Conservation (phyloP, 495 filamentous ascomycete species). For the Penicillium samsonianum region DNA sequence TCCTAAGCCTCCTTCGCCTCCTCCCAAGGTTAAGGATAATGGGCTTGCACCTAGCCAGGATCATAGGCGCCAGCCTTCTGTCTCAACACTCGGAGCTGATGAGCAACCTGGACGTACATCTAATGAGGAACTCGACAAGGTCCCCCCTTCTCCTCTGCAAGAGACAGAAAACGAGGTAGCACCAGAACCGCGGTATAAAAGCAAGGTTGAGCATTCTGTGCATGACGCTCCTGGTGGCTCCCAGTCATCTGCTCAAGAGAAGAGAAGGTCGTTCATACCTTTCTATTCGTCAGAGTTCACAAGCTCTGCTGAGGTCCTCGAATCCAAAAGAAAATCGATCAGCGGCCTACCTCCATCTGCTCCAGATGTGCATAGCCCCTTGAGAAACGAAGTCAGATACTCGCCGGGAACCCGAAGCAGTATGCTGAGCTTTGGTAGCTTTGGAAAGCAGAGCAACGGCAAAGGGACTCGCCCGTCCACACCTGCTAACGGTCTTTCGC, state of each 20-base stretch:
- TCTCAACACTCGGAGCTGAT: slow-evolving; percentile 27
- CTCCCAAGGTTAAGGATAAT: neutral
- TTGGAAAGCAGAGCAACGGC: slow-evolving; percentile 24
- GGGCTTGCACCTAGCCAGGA: neutral
- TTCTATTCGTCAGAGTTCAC: slow-evolving; percentile 3
- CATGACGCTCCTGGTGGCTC: slow-evolving; percentile 6
- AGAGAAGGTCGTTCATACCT: neutral
- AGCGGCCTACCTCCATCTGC: slow-evolving; percentile 23
- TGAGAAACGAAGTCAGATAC: slow-evolving; percentile 33
- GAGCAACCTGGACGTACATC: slow-evolving; percentile 1
- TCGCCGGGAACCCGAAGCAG: slow-evolving; percentile 30
- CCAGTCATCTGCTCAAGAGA: slow-evolving; percentile 8
- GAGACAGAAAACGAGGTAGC: neutral
- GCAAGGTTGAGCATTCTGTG: neutral
- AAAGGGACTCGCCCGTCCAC: slow-evolving; percentile 28
- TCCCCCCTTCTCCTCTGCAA: slow-evolving; percentile 10
- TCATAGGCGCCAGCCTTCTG: slow-evolving; percentile 19
- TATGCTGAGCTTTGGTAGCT: slow-evolving; percentile 33
- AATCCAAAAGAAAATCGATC: slow-evolving; percentile 27
- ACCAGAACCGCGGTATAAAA: neutral
- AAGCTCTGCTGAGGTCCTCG: slow-evolving; percentile 25
- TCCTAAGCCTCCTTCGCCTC: slow-evolving; percentile 10
- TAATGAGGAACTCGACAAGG: neutral
- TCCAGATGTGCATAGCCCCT: slow-evolving; percentile 28
- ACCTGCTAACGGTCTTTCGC: slow-evolving; percentile 29